These are phyloP conservation scores for Fusarium nematophilum DNA, from an alignment of 2,329 filamentous ascomycete genomes.

Conservation along the genomic window DNA sequence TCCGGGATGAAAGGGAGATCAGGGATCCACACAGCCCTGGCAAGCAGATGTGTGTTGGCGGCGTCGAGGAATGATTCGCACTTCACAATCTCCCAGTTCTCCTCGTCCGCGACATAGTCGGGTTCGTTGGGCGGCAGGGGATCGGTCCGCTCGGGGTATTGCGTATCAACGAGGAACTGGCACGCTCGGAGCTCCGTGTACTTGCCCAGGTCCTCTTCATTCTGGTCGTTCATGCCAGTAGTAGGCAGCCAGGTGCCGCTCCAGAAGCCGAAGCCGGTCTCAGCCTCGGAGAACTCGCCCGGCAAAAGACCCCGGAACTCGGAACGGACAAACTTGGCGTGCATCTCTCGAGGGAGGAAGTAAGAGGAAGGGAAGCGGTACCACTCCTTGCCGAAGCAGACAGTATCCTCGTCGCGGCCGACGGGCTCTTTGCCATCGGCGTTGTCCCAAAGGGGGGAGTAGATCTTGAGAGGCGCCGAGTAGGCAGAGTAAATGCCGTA, in stretches of 20 bases:
- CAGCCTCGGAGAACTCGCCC: slow-evolving; percentile 86
- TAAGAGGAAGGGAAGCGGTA: slow-evolving; percentile 96
- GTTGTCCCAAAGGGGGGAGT: slow-evolving; percentile 72
- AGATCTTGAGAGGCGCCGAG: slow-evolving; percentile 80
- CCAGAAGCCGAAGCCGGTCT: slow-evolving; percentile 76
- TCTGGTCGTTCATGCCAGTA: slow-evolving; percentile 89
- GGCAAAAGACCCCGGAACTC: slow-evolving; percentile 91
- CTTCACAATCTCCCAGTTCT: slow-evolving; percentile 81
- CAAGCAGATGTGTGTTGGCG: slow-evolving; percentile 76
- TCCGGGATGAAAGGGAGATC: slow-evolving; percentile 76
- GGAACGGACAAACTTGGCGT: slow-evolving; percentile 89
- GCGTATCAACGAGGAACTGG: slow-evolving; percentile 87
- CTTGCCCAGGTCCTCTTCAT: slow-evolving; percentile 87
- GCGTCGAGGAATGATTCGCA: slow-evolving; percentile 87
- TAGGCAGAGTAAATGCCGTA: slow-evolving; percentile 85
- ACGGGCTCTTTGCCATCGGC: slow-evolving; percentile 60
- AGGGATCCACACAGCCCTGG: slow-evolving; percentile 85
- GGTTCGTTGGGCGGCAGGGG: slow-evolving; percentile 76
- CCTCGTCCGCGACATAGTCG: slow-evolving; percentile 77
- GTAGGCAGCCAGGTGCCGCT: slow-evolving; percentile 87
- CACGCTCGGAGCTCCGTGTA: slow-evolving; percentile 83
- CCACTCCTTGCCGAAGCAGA: slow-evolving; percentile 98
- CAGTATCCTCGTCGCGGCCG: slow-evolving; percentile 70
- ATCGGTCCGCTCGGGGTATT: slow-evolving; percentile 70
- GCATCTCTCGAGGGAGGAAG: slow-evolving; percentile 85